Percentiles rank a stretch among this genome's conserved stretches.
Conservation (phyloP, 2,329 filamentous ascomycete species). For the Penicillium thymicola region DNA sequence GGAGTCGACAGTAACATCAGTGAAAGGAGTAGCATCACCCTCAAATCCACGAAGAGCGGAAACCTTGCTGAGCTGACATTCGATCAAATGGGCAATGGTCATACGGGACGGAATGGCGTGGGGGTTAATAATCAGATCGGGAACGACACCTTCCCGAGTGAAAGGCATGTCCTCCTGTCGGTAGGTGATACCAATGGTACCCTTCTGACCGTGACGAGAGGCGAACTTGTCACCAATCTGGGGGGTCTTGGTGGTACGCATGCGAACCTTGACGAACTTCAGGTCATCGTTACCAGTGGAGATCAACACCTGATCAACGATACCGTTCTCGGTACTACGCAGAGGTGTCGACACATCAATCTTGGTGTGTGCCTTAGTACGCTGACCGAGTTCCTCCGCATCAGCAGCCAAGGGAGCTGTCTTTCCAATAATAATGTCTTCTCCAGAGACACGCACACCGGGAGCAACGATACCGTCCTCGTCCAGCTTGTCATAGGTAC, state of each 20-base stretch:
- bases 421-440: constrained; percentile 99
- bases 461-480: constrained; percentile 93
- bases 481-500: constrained; percentile 95
- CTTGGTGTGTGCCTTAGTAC: constrained; percentile 85
- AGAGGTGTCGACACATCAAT: constrained; percentile 94
- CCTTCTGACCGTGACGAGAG: constrained; percentile 97
- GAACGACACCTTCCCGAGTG: constrained; percentile 82
- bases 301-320: constrained; percentile 87
- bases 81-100: constrained; percentile 99
- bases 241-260: constrained; percentile 94
- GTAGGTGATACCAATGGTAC: constrained; percentile 98
- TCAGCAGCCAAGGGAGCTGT: constrained; percentile 92
- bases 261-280: constrained; percentile 95
- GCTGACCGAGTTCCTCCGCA: constrained; percentile 86
- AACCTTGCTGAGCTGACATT: constrained; percentile 96
- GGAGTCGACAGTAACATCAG: constrained; percentile 92
- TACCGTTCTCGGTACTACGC: constrained; percentile 92
- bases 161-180: constrained; percentile 99
- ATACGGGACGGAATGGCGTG: constrained; percentile 99
- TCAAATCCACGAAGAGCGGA: constrained; percentile 90
- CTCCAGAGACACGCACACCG: constrained; percentile 89
- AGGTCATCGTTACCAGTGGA: constrained; percentile 94
- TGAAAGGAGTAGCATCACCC: constrained; percentile 96
- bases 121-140: constrained; percentile 97
- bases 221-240: constrained; percentile 99